Conservation (phyloP, 345 rosid genomes). For the Turritis glabra region DNA sequence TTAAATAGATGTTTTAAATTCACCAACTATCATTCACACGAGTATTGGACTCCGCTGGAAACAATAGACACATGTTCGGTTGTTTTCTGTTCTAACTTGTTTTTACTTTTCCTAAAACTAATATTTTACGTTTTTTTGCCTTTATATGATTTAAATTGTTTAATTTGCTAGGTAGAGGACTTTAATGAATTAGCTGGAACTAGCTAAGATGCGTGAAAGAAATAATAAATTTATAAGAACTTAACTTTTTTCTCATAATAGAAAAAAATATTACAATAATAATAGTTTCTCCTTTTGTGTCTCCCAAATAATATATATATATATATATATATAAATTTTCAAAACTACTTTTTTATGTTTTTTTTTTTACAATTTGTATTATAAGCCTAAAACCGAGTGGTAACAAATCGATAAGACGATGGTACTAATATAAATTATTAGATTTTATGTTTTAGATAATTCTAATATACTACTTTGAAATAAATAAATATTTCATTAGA, state of each 20-base stretch:
- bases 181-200: not conserved
- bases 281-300: not conserved
- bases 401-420: too few species aligned
- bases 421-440: not conserved
- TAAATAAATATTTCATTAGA: not conserved
- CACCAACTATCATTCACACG: not conserved
- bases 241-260: too few species aligned
- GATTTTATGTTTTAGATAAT: not conserved
- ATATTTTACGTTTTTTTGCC: not conserved
- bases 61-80: slow-evolving; percentile 5
- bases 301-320: not conserved
- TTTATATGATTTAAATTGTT: not conserved
- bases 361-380: too few species aligned
- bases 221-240: not conserved
- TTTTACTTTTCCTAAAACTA: not conserved
- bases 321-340: too few species aligned
- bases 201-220: not conserved
- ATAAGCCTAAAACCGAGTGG: not conserved
- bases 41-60: not conserved
- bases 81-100: not conserved
- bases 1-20: not conserved
- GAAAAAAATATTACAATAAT: too few species aligned
- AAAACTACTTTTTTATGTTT: not conserved
- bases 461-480: too few species aligned
- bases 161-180: not conserved